These are phyloP conservation scores for Esteya vermicola DNA, from an alignment of 2,329 filamentous ascomycete genomes.

Conservation along the genomic window DNA sequence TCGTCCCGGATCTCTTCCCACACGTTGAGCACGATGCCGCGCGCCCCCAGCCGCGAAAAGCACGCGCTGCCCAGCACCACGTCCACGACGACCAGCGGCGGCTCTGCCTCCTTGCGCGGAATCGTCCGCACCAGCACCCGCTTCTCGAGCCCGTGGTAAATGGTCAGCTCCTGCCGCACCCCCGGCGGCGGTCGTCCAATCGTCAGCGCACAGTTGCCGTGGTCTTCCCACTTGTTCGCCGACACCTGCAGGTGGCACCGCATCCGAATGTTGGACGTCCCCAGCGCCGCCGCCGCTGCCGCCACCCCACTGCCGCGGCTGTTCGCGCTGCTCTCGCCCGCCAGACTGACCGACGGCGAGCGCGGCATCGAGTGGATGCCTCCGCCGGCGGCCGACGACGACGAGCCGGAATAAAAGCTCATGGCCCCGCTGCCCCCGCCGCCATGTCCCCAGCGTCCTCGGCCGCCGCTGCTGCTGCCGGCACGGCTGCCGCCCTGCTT, in stretches of 20 bases:
- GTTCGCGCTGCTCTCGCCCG: slow-evolving; percentile 31
- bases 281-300: slow-evolving; percentile 43
- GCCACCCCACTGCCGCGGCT: no score
- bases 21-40: slow-evolving; percentile 78
- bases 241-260: slow-evolving; percentile 69
- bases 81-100: slow-evolving; percentile 57
- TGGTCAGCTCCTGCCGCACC: slow-evolving; percentile 42
- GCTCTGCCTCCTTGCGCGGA: slow-evolving; percentile 42
- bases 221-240: slow-evolving; percentile 75
- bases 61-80: slow-evolving; percentile 73
- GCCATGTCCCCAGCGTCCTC: no score
- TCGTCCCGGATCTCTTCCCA: slow-evolving; percentile 64
- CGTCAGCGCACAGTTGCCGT: slow-evolving; percentile 70
- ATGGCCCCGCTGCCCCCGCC: slow-evolving; percentile 32
- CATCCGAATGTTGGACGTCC: slow-evolving; percentile 71
- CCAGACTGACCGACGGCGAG: slow-evolving; percentile 43
- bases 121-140: slow-evolving; percentile 67
- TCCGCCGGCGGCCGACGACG: slow-evolving; percentile 35
- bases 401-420: slow-evolving; percentile 44
- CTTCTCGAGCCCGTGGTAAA: slow-evolving; percentile 62
- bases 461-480: slow-evolving; percentile 32
- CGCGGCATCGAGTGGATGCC: slow-evolving; percentile 32
- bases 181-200: slow-evolving; percentile 62
- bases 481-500: slow-evolving; percentile 33
- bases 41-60: slow-evolving; percentile 70